Evolutionary conservation across 306 rosid genomes (phyloP), one percentile per base, ranked within the genome.

Genomic region (Gillenia trifoliata): DNA sequence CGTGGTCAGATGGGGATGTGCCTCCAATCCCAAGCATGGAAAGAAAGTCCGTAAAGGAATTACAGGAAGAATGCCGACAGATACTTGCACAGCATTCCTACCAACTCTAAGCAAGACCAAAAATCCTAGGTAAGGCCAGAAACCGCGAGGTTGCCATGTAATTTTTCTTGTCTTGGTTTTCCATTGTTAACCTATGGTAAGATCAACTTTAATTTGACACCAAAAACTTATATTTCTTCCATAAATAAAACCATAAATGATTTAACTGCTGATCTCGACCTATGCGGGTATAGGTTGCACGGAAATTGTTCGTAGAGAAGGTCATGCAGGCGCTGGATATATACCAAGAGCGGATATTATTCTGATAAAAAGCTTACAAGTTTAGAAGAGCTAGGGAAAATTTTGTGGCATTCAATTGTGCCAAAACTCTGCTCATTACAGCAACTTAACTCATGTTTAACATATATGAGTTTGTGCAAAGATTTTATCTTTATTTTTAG

Each of bases 11-110:
- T 36, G 82, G 94, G 77, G 93, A 91, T 67, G 70, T 91, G 74
- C 97, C 98, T 67, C 93, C 92, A 54, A 77, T 87, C 73, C 96
- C 98, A 41, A 91, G 98, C 29, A 41, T 67, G 65, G 98, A 91
- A 88, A 86, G 86, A 77, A 86, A 78, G 76, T 90, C 98, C n/a
- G 91, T 78, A 26, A 91, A 86, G 82, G 94, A 80, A 70, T 66
- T 91, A 66, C 92, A 89, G 85, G 86, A 79, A 73, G 97, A 93
- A 80, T 91, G 98, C 82, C 80, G 72, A 69, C 80, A 70, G 80
- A 83, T 91, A 85, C 96, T 93, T 25, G 82, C 83, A n/a, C n/a
- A 4, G 79, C 28, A 38, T 93, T 66, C 86, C 83, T 47, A 91
- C 98, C 23, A 86, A 88, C 82, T 75, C 91, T 68, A 79, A 85